Evolutionary conservation across 441 rosid genomes (phyloP), one percentile per base, ranked within the genome.

Genomic region (Jatropha multifida): DNA sequence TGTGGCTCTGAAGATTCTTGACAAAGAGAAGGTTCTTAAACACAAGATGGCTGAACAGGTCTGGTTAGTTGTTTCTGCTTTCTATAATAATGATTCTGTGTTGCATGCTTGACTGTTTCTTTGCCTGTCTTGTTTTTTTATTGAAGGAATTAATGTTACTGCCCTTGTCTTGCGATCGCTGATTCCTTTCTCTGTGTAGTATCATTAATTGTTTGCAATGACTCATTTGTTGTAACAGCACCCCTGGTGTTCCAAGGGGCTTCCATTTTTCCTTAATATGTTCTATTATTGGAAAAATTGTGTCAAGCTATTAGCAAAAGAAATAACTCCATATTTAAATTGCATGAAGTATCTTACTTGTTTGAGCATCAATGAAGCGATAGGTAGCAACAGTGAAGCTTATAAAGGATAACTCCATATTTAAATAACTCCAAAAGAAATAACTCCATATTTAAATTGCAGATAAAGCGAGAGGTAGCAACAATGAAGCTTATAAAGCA

Each of bases 11-110:
- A 95, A 95, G 91, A 95, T 95, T 76, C 96, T 95, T 58, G 99
- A 95, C 84, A 95, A 91, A 83, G 97, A 93, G 78, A 95, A 93
- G 84, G 98, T 95, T 82, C 96, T 95, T 66, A 93, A 89, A 86
- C 94, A 95, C 85, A 95, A 95, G 87, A 91, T 95, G 94, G 89
- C 96, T 70, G 99, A 93, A 81, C 99, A 91, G 97, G 99, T 94
- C 66, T 61, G 62, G 83, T 17, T 73, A 27, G 63, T 61, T 12
- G 0, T 58, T 74, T 66, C 37, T 52, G 40, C 42, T 67, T 59
- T n/a, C 49, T 44, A 18, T 23, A 23, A 18, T 23, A 23, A 41
- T 69, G 51, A 42, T 68, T 66, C 10, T 64, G 14, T 56, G 23
- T 40, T 76, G 37, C 15, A 8, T 26, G 55, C 37, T 69, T 76